Percentiles rank a stretch among this genome's conserved stretches.
Conservation (phyloP, 768 basidiomycete species). For the Lactarius pseudohatsudake region DNA sequence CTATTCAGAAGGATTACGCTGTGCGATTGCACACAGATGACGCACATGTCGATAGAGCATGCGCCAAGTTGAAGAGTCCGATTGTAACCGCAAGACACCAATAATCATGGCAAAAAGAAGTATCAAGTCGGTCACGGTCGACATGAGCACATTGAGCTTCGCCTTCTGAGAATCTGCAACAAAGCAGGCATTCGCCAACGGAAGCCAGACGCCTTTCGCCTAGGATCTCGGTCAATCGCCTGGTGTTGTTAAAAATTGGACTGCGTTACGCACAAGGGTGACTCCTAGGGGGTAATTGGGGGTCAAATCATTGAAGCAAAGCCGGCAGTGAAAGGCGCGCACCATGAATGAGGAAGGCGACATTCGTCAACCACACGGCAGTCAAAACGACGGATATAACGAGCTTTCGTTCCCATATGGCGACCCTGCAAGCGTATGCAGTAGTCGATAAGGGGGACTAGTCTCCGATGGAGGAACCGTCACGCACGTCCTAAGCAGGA, state of each 20-base stretch:
- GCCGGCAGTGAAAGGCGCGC: neutral
- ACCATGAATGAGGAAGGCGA: conserved; percentile 14
- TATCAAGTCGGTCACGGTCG: conserved; percentile 10
- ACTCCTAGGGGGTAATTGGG: neutral
- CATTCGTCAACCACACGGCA: conserved; percentile 12
- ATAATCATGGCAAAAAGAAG: conserved; percentile 13
- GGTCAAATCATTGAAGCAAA: neutral
- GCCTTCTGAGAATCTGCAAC: neutral
- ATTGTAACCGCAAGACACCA: conserved; percentile 2
- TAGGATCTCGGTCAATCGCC: neutral
- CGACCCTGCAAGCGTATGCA: neutral
- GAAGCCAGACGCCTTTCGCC: conserved; percentile 6
- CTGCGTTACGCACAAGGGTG: neutral
- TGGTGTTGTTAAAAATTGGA: neutral
- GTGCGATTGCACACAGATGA: neutral
- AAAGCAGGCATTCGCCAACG: neutral
- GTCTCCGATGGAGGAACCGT: neutral
- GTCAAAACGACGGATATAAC: neutral
- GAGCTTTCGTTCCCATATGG: conserved; percentile 8
- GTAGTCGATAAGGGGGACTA: neutral
- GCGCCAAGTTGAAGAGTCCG: neutral
- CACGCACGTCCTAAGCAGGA: conserved; percentile 11
- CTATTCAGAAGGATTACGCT: neutral
- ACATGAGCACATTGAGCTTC: conserved; percentile 2
- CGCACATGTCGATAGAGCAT: conserved; percentile 12